phyloP scores from a whole-genome alignment of 352 stramenopile species.

The Phytopythium cucurbitacearum region DNA sequence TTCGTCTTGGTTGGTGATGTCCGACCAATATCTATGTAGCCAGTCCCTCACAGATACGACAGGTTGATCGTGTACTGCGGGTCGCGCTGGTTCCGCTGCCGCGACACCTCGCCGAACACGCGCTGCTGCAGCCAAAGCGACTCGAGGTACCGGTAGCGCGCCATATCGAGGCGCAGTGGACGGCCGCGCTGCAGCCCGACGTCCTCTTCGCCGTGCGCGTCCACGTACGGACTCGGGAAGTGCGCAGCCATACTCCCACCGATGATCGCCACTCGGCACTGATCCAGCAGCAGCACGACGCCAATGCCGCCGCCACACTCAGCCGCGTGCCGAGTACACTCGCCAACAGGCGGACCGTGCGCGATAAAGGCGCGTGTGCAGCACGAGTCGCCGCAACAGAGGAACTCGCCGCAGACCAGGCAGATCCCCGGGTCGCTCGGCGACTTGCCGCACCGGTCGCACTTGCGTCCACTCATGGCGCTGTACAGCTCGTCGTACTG shows the following conservation, averaged over 20 bases:
- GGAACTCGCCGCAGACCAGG: slow-evolving; percentile 77
- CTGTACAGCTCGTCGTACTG: slow-evolving; percentile 88
- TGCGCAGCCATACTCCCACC: slow-evolving; percentile 84
- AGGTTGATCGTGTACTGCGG: slow-evolving; percentile 85
- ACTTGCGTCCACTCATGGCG: slow-evolving; percentile 60
- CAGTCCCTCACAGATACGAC: slow-evolving; percentile 64
- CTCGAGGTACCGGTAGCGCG: slow-evolving; percentile 70
- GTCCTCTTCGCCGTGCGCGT: slow-evolving; percentile 84
- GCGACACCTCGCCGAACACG: slow-evolving; percentile 82
- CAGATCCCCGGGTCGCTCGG: slow-evolving; percentile 75
- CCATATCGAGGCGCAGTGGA: slow-evolving; percentile 70
- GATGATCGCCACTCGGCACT: slow-evolving; percentile 80
- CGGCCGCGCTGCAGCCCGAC: slow-evolving; percentile 73
- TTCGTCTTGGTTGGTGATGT: neutral
- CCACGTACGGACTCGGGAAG: slow-evolving; percentile 84
- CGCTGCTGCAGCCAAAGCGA: slow-evolving; percentile 82
- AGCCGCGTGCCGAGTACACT: slow-evolving; percentile 80
- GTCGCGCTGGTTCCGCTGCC: slow-evolving; percentile 83
- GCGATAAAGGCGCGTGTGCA: slow-evolving; percentile 76
- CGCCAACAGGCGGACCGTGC: slow-evolving; percentile 68
- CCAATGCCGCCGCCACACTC: slow-evolving; percentile 84
- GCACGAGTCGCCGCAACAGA: slow-evolving; percentile 84
- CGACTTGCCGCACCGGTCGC: slow-evolving; percentile 56
- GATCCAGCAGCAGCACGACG: slow-evolving; percentile 79
- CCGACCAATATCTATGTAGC: neutral